phyloP scores from a whole-genome alignment of 345 rosid species.

The Excoecaria cochinchinensis region DNA sequence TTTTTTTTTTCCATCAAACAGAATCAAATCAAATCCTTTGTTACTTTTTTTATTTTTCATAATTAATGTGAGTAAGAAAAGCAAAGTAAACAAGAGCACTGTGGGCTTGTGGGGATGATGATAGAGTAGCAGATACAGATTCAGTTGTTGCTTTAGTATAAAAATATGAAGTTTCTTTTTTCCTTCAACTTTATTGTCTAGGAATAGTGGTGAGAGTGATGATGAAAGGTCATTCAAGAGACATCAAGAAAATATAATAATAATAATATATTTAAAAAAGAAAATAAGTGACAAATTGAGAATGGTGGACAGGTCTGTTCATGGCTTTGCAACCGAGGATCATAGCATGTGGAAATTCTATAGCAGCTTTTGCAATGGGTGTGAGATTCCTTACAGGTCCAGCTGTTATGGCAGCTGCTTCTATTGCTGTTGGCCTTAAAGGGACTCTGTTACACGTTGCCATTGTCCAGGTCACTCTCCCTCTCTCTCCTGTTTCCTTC shows the following conservation, averaged over 20 bases:
- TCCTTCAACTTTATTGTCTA: too few species aligned
- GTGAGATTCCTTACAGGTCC: conserved; percentile 98
- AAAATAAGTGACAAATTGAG: not conserved
- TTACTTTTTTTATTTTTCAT: conserved; percentile 22
- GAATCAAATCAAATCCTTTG: not conserved
- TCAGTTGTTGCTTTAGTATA: not conserved
- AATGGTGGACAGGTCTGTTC: conserved; percentile 72
- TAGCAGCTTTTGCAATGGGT: conserved; percentile 85
- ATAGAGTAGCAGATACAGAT: not conserved
- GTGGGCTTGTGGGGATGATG: conserved; percentile 17
- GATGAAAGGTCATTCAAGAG: too few species aligned
- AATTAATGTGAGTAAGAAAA: conserved; percentile 35
- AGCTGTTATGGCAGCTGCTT: conserved; percentile 97
- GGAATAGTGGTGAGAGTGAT: too few species aligned
- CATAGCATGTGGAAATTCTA: conserved; percentile 95
- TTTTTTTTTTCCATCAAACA: not conserved
- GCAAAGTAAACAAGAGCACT: conserved; percentile 24
- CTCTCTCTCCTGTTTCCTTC: conserved; percentile 20
- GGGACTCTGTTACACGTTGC: conserved; percentile 89
- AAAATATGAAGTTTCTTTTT: not conserved
- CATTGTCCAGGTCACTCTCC: conserved; percentile 73
- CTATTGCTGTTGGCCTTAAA: conserved; percentile 81
- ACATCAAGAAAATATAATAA: too few species aligned
- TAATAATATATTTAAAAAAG: too few species aligned
- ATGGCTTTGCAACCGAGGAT: conserved; percentile 99